Evolutionary conservation across 108 stramenopile species (phyloP), one percentile per base, ranked within the genome.

Genomic region (Cyclostephanos tholiformis): DNA sequence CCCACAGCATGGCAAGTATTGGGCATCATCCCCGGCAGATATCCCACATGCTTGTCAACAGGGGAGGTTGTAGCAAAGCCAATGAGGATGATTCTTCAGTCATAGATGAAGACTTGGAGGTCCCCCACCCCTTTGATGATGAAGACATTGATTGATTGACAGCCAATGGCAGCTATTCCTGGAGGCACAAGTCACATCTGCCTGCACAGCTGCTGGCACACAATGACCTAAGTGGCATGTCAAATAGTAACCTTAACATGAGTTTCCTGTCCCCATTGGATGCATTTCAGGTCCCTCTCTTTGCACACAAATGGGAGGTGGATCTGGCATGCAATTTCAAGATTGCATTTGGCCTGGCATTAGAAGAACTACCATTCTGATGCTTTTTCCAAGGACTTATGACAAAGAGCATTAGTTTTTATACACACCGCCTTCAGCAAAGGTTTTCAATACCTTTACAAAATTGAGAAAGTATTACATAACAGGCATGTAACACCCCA

Each of bases 171-270:
- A 14, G 39, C 50, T 73, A 74, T 19, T 72, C 79, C 23, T 80
- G 79, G 79, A 55, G 62, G 32, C 79, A 80, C 41, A 49, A 65
- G 23, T 32, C 79, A 6, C 7, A 29, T 17, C 62, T 56, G 35
- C 72, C 72, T 2, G 12, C 32, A 12, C 22, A 72, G 38, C 36
- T 80, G 12, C 43, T 65, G 14, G 29, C 57, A 0, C 26, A 48
- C 16, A 51, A 80, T 29, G 79, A 80, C 51, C 49, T 69, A 59
- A 74, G 73, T 51, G 73, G 68, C 6, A 71, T 71, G 56, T 65
- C 71, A 39, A 80, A 74, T n/a, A n/a, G n/a, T 38, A 80, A 66
- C 19, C 38, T 39, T 4, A 26, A 68, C 29, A 72, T 67, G 30
- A 63, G 70, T 0, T 65, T 74, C 56, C 20, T 65, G 9, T 67